Percentiles rank a stretch among this genome's conserved stretches.
Evolutionary conservation across 2,329 filamentous ascomycete genomes (phyloP).

Genomic region (Aplosporella prunicola): DNA sequence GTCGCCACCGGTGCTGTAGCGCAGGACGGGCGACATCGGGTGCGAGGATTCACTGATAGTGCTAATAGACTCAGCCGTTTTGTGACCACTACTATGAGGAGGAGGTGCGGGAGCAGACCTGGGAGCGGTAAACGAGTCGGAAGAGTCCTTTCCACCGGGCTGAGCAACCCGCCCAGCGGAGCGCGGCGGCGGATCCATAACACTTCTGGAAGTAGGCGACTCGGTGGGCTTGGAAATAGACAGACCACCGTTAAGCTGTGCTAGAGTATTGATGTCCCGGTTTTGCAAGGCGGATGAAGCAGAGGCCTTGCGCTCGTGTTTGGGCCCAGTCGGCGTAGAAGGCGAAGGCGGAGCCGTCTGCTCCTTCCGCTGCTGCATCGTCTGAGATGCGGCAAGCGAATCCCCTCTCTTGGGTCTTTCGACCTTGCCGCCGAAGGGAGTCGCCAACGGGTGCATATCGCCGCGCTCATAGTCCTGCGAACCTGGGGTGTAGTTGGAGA

Average conservation of each 20-base stretch:
- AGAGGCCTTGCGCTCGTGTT: constrained; percentile 32
- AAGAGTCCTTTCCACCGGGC: constrained; percentile 22
- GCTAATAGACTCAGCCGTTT: constrained; percentile 35
- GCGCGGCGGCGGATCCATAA: constrained; percentile 36
- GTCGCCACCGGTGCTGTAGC: constrained; percentile 65
- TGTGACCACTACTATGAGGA: constrained; percentile 24
- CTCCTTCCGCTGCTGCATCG: not conserved
- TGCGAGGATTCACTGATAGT: constrained; percentile 31
- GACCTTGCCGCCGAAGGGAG: constrained; percentile 28
- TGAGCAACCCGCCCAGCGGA: constrained; percentile 37
- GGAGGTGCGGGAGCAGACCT: constrained; percentile 35
- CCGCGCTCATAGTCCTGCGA: constrained; percentile 26
- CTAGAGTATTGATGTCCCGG: constrained; percentile 15
- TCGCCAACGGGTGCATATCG: constrained; percentile 15
- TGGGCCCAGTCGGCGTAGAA: constrained; percentile 30
- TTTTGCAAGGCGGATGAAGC: constrained; percentile 19
- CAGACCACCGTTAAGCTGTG: constrained; percentile 31
- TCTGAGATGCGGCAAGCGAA: constrained; percentile 38
- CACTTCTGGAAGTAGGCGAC: constrained; percentile 30
- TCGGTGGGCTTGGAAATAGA: constrained; percentile 35
- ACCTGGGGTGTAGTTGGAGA: constrained; percentile 9
- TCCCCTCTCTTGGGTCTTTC: constrained; percentile 50
- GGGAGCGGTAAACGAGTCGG: constrained; percentile 37
- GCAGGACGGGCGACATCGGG: constrained; percentile 27
- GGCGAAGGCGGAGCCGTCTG: constrained; percentile 24